Conservation (phyloP, 805 yeast genomes). For the Yarrowia sp. region DNA sequence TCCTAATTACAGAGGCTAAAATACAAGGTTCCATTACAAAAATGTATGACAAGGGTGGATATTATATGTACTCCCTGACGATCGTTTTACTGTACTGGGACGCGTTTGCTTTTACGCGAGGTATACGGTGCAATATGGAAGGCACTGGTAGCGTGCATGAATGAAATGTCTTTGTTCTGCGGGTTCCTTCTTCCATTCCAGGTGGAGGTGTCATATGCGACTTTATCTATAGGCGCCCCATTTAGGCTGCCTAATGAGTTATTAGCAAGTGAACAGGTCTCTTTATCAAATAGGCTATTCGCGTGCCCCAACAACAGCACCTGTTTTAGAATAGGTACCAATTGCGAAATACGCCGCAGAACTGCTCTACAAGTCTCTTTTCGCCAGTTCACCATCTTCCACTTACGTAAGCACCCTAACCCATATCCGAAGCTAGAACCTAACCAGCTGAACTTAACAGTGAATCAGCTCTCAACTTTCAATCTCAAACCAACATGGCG, state of each 20-base stretch:
- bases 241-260: background rate
- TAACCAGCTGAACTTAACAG: background rate
- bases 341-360: too few species aligned
- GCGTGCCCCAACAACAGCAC: too few species aligned
- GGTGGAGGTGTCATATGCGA: background rate
- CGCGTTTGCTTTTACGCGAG: background rate
- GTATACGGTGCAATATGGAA: too few species aligned
- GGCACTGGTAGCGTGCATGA: too few species aligned
- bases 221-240: background rate
- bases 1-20: background rate
- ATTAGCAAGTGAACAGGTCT: too few species aligned
- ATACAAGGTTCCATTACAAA: constrained; percentile 2
- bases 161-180: background rate
- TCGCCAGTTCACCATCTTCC: too few species aligned
- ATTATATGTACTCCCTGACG: background rate
- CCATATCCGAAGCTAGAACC: background rate
- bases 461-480: background rate
- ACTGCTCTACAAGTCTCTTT: too few species aligned
- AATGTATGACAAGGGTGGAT: background rate
- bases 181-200: background rate
- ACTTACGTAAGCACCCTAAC: background rate
- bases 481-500: constrained; percentile 11
- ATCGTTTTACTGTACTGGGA: background rate
- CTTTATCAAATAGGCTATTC: too few species aligned
- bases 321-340: too few species aligned